Percentiles rank a stretch among this genome's conserved stretches.
Evolutionary conservation across 495 filamentous ascomycete genomes (phyloP).

Genomic region (Platismatia glauca): DNA sequence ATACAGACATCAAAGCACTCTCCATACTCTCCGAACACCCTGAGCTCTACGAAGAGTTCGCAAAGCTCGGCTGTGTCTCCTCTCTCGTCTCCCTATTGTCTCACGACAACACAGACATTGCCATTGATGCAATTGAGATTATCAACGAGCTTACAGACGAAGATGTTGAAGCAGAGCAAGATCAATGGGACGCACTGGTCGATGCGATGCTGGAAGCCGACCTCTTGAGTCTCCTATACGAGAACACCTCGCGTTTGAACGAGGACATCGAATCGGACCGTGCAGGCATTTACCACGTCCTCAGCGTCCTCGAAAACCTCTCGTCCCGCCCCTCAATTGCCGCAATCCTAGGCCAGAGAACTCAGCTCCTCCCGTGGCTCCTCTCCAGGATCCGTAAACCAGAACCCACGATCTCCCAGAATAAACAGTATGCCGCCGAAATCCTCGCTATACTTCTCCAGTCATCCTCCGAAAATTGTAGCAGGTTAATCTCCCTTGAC

Average conservation of each 20-base stretch:
- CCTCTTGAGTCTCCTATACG: constrained; percentile 69
- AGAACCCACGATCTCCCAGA: constrained; percentile 62
- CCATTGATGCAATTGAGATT: constrained; percentile 84
- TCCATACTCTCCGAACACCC: constrained; percentile 84
- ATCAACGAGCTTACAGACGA: constrained; percentile 91
- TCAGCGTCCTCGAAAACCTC: constrained; percentile 81
- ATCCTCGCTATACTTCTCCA: constrained; percentile 79
- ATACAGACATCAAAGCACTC: constrained; percentile 79
- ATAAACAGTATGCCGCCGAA: constrained; percentile 93
- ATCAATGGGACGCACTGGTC: constrained; percentile 75
- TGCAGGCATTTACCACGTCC: constrained; percentile 74
- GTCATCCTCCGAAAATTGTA: constrained; percentile 55
- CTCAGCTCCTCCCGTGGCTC: constrained; percentile 64
- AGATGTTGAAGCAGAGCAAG: constrained; percentile 75
- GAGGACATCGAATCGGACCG: constrained; percentile 72
- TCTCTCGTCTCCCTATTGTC: constrained; percentile 74
- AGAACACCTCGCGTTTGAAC: constrained; percentile 75
- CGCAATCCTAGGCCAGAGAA: constrained; percentile 56
- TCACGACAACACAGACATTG: constrained; percentile 96
- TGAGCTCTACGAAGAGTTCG: constrained; percentile 76
- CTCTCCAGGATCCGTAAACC: constrained; percentile 56
- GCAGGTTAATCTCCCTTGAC: constrained; percentile 54
- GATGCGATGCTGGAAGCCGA: constrained; percentile 75
- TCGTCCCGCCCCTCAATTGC: constrained; percentile 56
- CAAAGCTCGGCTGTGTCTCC: constrained; percentile 63